Percentiles rank a stretch among this genome's conserved stretches.
phyloP scores from a whole-genome alignment of 2,329 filamentous ascomycete species.

The Fonsecaea erecta region DNA sequence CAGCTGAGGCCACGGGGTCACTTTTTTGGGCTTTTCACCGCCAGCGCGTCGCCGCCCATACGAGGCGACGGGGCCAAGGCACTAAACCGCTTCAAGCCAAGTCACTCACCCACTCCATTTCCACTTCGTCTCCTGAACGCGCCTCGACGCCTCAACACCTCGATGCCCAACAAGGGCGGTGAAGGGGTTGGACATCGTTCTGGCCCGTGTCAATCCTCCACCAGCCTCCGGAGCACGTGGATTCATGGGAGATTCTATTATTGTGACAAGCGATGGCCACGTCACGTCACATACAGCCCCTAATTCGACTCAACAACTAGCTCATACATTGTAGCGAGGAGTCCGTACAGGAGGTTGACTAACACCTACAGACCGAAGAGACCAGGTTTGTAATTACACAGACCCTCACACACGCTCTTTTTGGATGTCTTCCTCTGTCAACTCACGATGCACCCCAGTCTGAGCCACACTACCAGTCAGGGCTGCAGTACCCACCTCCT shows the following conservation, averaged over 20 bases:
- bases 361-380: too few species aligned
- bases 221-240: slow-evolving; percentile 25
- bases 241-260: not conserved
- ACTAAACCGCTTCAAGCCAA: slow-evolving; percentile 5
- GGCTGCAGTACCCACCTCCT: slow-evolving; percentile 47
- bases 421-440: slow-evolving; percentile 37
- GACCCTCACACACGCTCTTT: slow-evolving; percentile 30
- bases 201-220: not conserved
- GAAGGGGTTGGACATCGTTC: slow-evolving; percentile 5
- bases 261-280: not conserved
- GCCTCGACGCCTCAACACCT: not conserved
- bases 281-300: not conserved
- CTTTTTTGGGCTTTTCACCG: slow-evolving; percentile 19
- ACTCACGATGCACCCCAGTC: slow-evolving; percentile 42
- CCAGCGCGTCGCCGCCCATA: not conserved
- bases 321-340: too few species aligned
- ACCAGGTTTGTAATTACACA: too few species aligned
- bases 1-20: slow-evolving; percentile 26
- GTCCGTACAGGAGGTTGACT: too few species aligned
- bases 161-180: slow-evolving; percentile 1
- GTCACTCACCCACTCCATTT: not conserved
- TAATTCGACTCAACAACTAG: not conserved
- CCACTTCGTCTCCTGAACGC: not conserved
- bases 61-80: slow-evolving; percentile 17
- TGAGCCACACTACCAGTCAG: slow-evolving; percentile 47